Evolutionary conservation across 345 rosid genomes (phyloP).

Genomic region (Noccaea bulbosa): DNA sequence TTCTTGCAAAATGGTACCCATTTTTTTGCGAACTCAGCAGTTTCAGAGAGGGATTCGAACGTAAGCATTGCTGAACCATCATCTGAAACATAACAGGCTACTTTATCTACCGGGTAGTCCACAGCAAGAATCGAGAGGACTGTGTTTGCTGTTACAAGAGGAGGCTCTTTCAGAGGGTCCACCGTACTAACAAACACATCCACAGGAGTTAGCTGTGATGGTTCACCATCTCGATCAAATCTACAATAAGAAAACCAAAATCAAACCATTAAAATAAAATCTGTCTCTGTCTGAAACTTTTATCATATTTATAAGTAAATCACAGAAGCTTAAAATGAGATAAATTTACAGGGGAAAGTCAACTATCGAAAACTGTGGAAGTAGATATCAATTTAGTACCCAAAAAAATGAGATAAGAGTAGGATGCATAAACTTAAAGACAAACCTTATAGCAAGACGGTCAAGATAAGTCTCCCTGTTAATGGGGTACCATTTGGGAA

Average conservation of each 20-base stretch:
- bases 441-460: conserved; percentile 89
- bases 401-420: conserved; percentile 4
- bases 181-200: conserved; percentile 99
- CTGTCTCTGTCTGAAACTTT: conserved; percentile 26
- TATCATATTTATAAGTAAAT: background rate
- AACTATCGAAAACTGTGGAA: conserved; percentile 4
- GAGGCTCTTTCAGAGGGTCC: conserved; percentile 99
- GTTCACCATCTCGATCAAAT: conserved; percentile 97
- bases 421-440: conserved; percentile 29
- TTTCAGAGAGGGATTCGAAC: conserved; percentile 97
- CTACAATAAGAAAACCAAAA: conserved; percentile 51
- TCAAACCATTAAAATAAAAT: conserved; percentile 8
- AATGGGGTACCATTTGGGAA: conserved; percentile 96
- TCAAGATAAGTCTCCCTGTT: conserved; percentile 98
- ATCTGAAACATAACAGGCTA: conserved; percentile 98
- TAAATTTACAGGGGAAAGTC: conserved; percentile 4
- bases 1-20: conserved; percentile 99
- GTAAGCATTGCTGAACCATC: conserved; percentile 99
- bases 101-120: conserved; percentile 99
- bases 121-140: conserved; percentile 96
- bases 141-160: conserved; percentile 95
- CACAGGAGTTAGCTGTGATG: conserved; percentile 90
- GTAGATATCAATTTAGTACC: conserved; percentile 8
- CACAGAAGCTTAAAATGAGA: background rate
- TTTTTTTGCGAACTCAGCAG: conserved; percentile 97